Evolutionary conservation across 306 rosid genomes (phyloP).

Genomic region (Citrullus mucosospermus): DNA sequence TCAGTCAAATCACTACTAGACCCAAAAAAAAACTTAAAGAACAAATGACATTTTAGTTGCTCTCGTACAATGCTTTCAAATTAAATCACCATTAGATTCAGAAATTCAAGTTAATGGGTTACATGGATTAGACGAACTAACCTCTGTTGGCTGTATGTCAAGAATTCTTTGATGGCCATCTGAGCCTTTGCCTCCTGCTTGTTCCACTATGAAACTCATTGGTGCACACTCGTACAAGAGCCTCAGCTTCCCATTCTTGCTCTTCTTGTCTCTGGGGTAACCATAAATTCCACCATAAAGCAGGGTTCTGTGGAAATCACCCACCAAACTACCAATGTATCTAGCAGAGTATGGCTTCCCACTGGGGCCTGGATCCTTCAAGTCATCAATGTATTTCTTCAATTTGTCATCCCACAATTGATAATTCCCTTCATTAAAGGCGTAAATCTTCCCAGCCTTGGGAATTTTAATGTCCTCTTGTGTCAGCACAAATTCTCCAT

Average conservation of each 20-base stretch:
- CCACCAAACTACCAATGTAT: constrained; percentile 91
- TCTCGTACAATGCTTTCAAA: no score
- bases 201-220: constrained; percentile 94
- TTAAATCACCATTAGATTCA: no score
- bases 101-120: no score
- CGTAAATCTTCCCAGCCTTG: constrained; percentile 70
- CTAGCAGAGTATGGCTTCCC: constrained; percentile 92
- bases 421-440: constrained; percentile 97
- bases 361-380: constrained; percentile 89
- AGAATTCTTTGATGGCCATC: constrained; percentile 81
- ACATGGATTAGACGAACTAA: constrained; percentile 15
- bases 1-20: background rate
- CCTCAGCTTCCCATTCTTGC: constrained; percentile 96
- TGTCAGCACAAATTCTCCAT: constrained; percentile 82
- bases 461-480: constrained; percentile 78
- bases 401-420: constrained; percentile 85
- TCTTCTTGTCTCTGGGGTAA: constrained; percentile 85
- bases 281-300: constrained; percentile 96
- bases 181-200: constrained; percentile 97
- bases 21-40: no score
- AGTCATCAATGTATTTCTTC: constrained; percentile 80
- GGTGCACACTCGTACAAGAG: constrained; percentile 95
- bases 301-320: constrained; percentile 83
- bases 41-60: no score
- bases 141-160: constrained; percentile 76